Evolutionary conservation across 2,329 filamentous ascomycete genomes (phyloP).

Genomic region (Fusarium cicatricum): DNA sequence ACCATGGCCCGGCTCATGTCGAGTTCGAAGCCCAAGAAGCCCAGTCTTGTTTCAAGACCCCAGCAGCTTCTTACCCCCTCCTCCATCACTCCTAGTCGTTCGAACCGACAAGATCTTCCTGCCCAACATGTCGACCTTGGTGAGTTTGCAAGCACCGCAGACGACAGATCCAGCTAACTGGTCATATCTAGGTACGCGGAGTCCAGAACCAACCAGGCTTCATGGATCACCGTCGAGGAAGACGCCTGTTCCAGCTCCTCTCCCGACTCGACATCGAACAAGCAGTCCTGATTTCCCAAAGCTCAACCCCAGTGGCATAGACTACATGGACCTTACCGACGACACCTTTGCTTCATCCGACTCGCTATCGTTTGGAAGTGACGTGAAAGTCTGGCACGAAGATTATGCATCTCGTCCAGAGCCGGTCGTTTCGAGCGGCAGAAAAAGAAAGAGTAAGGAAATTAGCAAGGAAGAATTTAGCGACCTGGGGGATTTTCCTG

Average conservation of each 20-base stretch:
- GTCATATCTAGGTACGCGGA: conserved; percentile 5
- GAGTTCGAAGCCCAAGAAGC: conserved; percentile 55
- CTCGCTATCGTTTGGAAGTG: conserved; percentile 48
- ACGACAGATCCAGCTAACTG: neutral
- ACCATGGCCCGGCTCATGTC: conserved; percentile 57
- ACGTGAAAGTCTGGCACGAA: conserved; percentile 54
- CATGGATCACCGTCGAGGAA: conserved; percentile 42
- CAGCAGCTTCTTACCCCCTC: conserved; percentile 54
- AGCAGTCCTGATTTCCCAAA: conserved; percentile 47
- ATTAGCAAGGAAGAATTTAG: conserved; percentile 50
- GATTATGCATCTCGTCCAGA: conserved; percentile 51
- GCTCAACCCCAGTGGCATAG: conserved; percentile 47
- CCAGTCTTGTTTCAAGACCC: conserved; percentile 51
- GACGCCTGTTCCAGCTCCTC: conserved; percentile 17
- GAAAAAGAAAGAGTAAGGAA: conserved; percentile 63
- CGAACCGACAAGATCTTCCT: conserved; percentile 27
- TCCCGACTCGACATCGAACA: conserved; percentile 5
- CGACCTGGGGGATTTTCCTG: conserved; percentile 59
- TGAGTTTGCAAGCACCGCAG: conserved; percentile 1
- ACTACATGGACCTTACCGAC: conserved; percentile 53
- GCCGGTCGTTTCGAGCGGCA: conserved; percentile 50
- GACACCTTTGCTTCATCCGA: conserved; percentile 47
- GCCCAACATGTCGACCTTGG: conserved; percentile 13
- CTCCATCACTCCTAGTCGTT: conserved; percentile 33
- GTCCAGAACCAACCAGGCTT: conserved; percentile 33